phyloP scores from a whole-genome alignment of 192 early-diverging fungal genomes.

The Entomortierella chlamydospora region DNA sequence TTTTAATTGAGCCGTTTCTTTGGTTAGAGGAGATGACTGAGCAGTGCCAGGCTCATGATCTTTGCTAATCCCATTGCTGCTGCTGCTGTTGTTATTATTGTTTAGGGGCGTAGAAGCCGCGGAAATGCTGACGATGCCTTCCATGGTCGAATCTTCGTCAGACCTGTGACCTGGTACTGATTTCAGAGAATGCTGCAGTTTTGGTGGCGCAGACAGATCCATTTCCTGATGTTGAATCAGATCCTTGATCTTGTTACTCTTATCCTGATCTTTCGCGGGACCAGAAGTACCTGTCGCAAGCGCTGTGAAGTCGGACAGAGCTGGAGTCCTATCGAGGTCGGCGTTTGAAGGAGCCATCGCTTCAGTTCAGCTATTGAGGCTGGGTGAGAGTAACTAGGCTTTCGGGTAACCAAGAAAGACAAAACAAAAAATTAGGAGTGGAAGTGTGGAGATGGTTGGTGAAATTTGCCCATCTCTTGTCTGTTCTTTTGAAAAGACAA shows the following conservation, averaged over 20 bases:
- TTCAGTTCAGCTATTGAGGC: not conserved
- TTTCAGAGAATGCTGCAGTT: not conserved
- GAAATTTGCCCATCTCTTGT: no score
- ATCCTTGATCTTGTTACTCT: not conserved
- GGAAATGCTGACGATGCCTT: conserved; percentile 3
- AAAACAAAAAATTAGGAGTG: not conserved
- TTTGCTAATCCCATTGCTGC: not conserved
- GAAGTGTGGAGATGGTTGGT: no score
- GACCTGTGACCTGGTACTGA: not conserved
- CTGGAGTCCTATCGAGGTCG: not conserved
- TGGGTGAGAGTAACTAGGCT: not conserved
- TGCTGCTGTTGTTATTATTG: not conserved
- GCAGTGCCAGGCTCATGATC: not conserved
- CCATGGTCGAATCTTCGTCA: not conserved
- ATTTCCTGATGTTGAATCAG: not conserved
- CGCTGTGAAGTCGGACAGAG: not conserved
- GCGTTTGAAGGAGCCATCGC: conserved; percentile 5
- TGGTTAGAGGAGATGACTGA: not conserved
- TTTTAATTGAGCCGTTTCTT: no score
- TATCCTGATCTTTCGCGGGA: not conserved
- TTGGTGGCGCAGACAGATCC: conserved; percentile 8
- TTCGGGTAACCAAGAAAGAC: not conserved
- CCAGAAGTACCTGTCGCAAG: not conserved
- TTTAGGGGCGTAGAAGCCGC: not conserved
- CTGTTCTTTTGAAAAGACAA: no score